Evolutionary conservation across 179 eudicot species (phyloP).

Genomic region (Camellia oleifera): DNA sequence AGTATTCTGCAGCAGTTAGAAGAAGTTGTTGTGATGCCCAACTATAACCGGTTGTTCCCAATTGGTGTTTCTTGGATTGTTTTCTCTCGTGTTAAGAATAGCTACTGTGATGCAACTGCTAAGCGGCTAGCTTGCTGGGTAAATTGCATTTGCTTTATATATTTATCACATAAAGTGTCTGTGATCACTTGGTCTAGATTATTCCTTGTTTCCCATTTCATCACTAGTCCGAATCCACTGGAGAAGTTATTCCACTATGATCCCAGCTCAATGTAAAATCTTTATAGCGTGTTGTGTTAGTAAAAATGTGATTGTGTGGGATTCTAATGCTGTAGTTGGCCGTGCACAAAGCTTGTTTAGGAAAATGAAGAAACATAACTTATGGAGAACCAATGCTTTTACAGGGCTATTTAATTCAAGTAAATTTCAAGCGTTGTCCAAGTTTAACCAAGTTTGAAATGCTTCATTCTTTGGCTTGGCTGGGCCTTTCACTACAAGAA

Average conservation of each 20-base stretch:
- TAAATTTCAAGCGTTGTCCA: background rate
- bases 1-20: conserved; percentile 92
- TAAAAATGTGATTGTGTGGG: background rate
- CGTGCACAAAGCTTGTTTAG: background rate
- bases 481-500: background rate
- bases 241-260: background rate
- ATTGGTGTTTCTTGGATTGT: conserved; percentile 68
- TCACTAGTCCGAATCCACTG: background rate
- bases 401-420: background rate
- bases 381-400: background rate
- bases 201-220: background rate
- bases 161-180: background rate
- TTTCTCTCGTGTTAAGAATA: conserved; percentile 53
- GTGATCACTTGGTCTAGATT: background rate
- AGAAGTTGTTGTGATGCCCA: conserved; percentile 95
- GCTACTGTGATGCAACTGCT: conserved; percentile 86
- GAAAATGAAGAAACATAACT: background rate
- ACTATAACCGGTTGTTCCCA: conserved; percentile 91
- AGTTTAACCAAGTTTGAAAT: background rate
- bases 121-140: conserved; percentile 97
- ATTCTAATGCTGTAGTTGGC: background rate
- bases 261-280: background rate
- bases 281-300: background rate
- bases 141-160: conserved; percentile 25
- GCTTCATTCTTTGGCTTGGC: background rate